These are phyloP conservation scores for Eragrostis nindensis DNA, from an alignment of 176 grass and related monocot species.

Conservation along the genomic window DNA sequence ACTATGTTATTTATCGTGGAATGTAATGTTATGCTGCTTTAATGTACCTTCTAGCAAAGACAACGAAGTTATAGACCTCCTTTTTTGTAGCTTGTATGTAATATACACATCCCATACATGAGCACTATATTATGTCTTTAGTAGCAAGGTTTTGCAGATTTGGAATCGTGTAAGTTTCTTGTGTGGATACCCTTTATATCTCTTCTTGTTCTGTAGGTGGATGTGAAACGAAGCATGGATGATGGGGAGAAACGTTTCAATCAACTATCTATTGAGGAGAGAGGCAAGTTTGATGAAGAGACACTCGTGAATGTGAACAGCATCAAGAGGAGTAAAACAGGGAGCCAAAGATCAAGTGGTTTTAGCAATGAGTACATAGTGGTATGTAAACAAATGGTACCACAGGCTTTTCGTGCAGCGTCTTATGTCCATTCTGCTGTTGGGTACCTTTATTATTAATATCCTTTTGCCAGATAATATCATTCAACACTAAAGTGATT, in stretches of 20 bases:
- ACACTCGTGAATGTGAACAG: slow-evolving; percentile 97
- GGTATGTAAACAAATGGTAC: slow-evolving; percentile 54
- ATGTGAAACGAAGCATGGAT: slow-evolving; percentile 87
- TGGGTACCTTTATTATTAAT: slow-evolving; percentile 10
- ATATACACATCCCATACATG: background rate
- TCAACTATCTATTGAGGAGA: slow-evolving; percentile 97
- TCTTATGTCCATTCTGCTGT: slow-evolving; percentile 12
- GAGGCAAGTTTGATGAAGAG: slow-evolving; percentile 99
- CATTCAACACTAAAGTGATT: background rate
- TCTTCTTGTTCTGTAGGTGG: slow-evolving; percentile 61
- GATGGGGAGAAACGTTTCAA: slow-evolving; percentile 95
- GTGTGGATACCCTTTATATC: slow-evolving; percentile 1
- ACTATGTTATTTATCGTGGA: background rate
- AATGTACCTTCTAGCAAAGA: background rate
- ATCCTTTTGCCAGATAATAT: background rate
- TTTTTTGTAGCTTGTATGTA: background rate
- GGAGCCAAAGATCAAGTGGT: slow-evolving; percentile 58
- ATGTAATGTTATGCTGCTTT: too few species aligned
- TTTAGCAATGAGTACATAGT: slow-evolving; percentile 99
- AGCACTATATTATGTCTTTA: slow-evolving; percentile 10
- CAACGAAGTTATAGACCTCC: background rate
- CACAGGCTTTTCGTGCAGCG: background rate
- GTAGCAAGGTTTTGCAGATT: background rate
- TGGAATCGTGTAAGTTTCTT: slow-evolving; percentile 3
- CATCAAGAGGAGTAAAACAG: slow-evolving; percentile 85